A percentile compares a stretch with the other conserved stretches of the same genome.
These are phyloP conservation scores for Citrus mangshanensis DNA, from an alignment of 345 rosid genomes.

Conservation along the genomic window DNA sequence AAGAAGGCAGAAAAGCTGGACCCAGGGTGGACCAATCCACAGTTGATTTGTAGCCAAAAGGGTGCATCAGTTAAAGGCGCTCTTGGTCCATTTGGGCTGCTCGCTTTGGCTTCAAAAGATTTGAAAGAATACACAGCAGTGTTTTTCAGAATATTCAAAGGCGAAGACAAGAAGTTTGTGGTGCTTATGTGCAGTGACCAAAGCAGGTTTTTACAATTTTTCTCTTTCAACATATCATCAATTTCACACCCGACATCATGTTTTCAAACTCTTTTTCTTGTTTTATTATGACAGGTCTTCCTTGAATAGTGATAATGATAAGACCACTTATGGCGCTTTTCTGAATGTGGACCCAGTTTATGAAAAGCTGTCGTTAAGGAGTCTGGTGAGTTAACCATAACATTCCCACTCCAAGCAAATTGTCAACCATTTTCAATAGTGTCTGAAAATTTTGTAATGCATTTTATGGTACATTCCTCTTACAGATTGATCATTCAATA, in stretches of 20 bases:
- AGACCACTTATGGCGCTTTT: slow-evolving; percentile 38
- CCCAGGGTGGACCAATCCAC: slow-evolving; percentile 56
- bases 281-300: slow-evolving; percentile 22
- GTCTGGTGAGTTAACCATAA: slow-evolving; percentile 40
- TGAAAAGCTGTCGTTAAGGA: slow-evolving; percentile 34
- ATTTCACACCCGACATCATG: neutral
- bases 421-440: neutral
- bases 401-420: neutral
- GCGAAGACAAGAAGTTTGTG: slow-evolving; percentile 29
- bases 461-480: neutral
- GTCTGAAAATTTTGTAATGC: neutral
- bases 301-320: slow-evolving; percentile 20
- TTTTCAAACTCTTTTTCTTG: neutral
- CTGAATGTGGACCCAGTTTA: slow-evolving; percentile 37
- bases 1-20: slow-evolving; percentile 47
- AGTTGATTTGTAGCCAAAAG: slow-evolving; percentile 44
- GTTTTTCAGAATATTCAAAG: slow-evolving; percentile 28
- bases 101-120: slow-evolving; percentile 56
- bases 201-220: slow-evolving; percentile 34
- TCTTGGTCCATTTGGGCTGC: slow-evolving; percentile 77
- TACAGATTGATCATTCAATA: slow-evolving; percentile 70
- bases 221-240: neutral
- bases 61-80: slow-evolving; percentile 44
- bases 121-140: slow-evolving; percentile 60
- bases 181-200: slow-evolving; percentile 73